These are phyloP conservation scores for Adansonia digitata DNA, from an alignment of 345 rosid genomes.

Conservation along the genomic window DNA sequence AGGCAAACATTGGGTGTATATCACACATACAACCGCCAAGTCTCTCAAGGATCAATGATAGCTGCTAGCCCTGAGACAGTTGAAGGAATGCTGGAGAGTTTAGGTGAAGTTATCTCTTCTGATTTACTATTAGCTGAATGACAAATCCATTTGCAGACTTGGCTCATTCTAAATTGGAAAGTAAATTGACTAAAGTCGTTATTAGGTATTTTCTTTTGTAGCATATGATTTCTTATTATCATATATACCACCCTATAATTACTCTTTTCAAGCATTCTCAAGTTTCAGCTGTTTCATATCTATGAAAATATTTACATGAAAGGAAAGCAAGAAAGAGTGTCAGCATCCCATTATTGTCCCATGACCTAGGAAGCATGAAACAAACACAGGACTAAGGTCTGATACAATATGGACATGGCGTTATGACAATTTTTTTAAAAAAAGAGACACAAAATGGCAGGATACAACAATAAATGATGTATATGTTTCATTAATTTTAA, in stretches of 20 bases:
- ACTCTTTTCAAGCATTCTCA: not conserved
- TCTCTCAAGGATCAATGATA: constrained; percentile 51
- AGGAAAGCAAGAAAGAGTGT: not conserved
- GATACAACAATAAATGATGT: not conserved
- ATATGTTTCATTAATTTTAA: not conserved
- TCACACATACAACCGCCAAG: constrained; percentile 61
- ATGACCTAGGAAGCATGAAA: not conserved
- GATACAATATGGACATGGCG: not conserved
- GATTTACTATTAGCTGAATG: not conserved
- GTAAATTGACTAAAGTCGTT: not conserved
- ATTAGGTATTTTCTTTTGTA: not conserved
- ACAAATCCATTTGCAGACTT: not conserved
- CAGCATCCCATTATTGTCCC: not conserved
- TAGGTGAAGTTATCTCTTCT: constrained; percentile 45
- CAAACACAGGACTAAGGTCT: not conserved
- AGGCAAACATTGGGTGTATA: constrained; percentile 61
- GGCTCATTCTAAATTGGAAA: not conserved
- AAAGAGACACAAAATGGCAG: not conserved
- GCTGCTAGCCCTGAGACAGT: constrained; percentile 64
- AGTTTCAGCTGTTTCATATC: not conserved
- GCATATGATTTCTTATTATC: not conserved
- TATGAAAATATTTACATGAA: not conserved
- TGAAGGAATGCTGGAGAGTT: constrained; percentile 82
- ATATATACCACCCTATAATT: not conserved
- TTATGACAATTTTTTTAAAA: not conserved